These are phyloP conservation scores for Apiotrichum domesticum DNA, from an alignment of 1,284 basidiomycete genomes.

Conservation along the genomic window DNA sequence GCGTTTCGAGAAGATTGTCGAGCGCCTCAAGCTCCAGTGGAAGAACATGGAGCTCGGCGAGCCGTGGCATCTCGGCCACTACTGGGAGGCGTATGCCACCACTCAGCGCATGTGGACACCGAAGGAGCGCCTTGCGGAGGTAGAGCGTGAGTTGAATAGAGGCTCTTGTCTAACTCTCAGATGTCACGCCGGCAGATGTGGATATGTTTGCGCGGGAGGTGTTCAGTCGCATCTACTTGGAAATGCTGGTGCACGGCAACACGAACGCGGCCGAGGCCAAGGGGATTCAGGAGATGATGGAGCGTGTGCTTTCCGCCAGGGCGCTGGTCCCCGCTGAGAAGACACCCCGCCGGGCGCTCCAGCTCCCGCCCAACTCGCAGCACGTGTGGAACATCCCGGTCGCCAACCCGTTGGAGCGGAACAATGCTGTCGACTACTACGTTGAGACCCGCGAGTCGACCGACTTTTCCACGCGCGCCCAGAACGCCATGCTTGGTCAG, in stretches of 20 bases:
- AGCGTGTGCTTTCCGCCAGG: conserved; percentile 60
- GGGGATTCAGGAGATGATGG: conserved; percentile 64
- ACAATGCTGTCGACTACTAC: conserved; percentile 76
- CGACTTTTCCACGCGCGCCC: conserved; percentile 52
- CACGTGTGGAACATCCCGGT: conserved; percentile 63
- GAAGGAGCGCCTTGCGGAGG: conserved; percentile 70
- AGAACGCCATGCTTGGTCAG: conserved; percentile 54
- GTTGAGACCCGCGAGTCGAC: conserved; percentile 55
- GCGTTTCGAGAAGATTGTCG: conserved; percentile 75
- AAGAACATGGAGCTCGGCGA: conserved; percentile 83
- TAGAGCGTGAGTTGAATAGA: conserved; percentile 56
- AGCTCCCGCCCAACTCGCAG: conserved; percentile 67
- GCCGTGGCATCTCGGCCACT: conserved; percentile 74
- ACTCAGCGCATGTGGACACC: conserved; percentile 70
- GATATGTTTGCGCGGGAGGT: conserved; percentile 61
- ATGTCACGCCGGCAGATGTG: conserved; percentile 66
- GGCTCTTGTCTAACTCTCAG: conserved; percentile 42
- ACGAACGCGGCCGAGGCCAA: conserved; percentile 74
- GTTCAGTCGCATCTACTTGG: conserved; percentile 63
- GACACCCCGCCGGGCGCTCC: conserved; percentile 56
- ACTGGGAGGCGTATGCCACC: conserved; percentile 67
- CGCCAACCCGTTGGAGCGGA: conserved; percentile 81
- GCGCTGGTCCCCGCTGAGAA: conserved; percentile 57
- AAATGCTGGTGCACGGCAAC: conserved; percentile 81
- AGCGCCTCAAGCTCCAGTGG: conserved; percentile 63